Conservation (phyloP, 1,139 yeast species). For the Pichia sp. region DNA sequence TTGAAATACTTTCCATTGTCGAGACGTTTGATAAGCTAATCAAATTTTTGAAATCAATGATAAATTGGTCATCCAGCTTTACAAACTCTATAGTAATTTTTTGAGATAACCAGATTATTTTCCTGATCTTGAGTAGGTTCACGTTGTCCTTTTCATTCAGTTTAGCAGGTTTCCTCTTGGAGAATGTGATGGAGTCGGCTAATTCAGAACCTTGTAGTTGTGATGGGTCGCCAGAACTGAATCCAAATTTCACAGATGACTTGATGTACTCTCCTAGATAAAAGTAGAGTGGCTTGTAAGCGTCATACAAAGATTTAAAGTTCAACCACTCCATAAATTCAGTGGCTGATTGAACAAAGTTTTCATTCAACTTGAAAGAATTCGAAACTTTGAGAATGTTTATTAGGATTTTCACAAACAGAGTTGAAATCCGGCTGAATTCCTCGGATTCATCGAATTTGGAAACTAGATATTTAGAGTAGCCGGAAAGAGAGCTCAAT, state of each 20-base stretch:
- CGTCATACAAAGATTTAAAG: not conserved
- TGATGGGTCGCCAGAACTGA: not conserved
- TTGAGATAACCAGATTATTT: slow-evolving; percentile 31
- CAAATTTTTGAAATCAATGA: slow-evolving; percentile 26
- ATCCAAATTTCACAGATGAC: slow-evolving; percentile 4
- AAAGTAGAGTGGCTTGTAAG: not conserved
- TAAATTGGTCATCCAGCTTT: slow-evolving; percentile 24
- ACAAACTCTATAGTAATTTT: slow-evolving; percentile 27
- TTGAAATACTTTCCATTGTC: slow-evolving; percentile 28
- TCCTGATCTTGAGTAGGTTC: slow-evolving; percentile 24
- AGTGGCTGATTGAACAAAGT: slow-evolving; percentile 1
- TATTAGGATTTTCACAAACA: slow-evolving; percentile 5
- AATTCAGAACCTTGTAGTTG: not conserved
- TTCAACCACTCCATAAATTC: slow-evolving; percentile 8
- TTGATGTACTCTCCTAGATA: slow-evolving; percentile 8
- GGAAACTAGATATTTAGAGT: slow-evolving; percentile 8
- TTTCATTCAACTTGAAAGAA: slow-evolving; percentile 5
- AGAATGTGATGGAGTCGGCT: not conserved
- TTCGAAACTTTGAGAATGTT: slow-evolving; percentile 3
- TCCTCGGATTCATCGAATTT: slow-evolving; percentile 3
- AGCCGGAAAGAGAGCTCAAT: slow-evolving; percentile 16
- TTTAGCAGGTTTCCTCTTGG: not conserved
- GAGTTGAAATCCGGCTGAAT: not conserved
- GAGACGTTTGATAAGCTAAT: slow-evolving; percentile 28
- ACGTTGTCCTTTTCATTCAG: slow-evolving; percentile 11